A percentile compares a stretch with the other conserved stretches of the same genome.
These are phyloP conservation scores for Paraconiothyrium brasiliense DNA, from an alignment of 2,329 filamentous ascomycete species.

Conservation along the genomic window DNA sequence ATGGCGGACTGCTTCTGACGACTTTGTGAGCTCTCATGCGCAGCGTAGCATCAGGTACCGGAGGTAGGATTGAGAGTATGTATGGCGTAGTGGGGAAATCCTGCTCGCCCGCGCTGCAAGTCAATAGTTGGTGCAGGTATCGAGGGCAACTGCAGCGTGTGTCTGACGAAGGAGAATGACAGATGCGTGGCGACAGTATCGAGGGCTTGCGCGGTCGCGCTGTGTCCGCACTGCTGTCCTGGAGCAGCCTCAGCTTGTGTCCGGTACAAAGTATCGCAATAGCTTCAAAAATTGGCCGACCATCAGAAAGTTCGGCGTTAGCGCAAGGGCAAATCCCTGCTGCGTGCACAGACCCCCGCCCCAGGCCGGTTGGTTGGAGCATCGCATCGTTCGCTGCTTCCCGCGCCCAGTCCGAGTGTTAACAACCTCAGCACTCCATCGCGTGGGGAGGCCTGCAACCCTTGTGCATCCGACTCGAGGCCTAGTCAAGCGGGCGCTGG, in stretches of 20 bases:
- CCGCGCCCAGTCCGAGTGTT: no score
- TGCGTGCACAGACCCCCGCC: not conserved
- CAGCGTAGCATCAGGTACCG: no score
- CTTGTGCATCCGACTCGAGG: not conserved
- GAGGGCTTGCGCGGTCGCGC: not conserved
- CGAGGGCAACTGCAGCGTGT: no score
- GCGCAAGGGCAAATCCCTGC: not conserved
- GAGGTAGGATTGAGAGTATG: no score
- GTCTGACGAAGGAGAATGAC: no score
- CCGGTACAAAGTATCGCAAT: no score
- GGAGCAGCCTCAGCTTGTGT: no score
- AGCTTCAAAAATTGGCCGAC: not conserved
- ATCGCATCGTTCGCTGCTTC: not conserved
- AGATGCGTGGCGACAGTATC: no score
- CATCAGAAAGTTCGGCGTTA: not conserved
- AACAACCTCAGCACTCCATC: not conserved
- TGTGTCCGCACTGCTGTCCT: not conserved
- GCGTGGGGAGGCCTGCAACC: slow-evolving; percentile 13
- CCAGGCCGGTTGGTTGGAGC: no score
- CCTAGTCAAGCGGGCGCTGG: not conserved
- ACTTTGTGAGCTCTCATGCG: no score
- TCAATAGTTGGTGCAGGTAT: slow-evolving; percentile 12
- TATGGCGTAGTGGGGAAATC: not conserved
- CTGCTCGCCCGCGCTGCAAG: not conserved
- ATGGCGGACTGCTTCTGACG: slow-evolving; percentile 56